Base-by-base conservation (phyloP, 305 asterid genomes). In the Stenogyne calaminthoides region DNA sequence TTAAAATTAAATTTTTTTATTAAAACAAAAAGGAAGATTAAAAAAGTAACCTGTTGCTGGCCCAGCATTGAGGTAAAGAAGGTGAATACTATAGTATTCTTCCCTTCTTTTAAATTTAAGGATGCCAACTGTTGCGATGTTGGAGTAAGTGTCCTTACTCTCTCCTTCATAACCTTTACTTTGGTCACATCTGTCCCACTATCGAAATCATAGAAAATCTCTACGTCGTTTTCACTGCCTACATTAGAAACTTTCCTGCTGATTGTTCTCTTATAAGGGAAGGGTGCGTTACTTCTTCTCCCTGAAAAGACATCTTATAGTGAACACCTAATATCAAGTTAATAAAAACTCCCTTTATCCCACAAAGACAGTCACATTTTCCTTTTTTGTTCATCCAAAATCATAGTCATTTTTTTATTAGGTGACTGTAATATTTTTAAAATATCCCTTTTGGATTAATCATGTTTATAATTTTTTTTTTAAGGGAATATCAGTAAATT, bases 61-160 rank as follows among this genome's bases (percentile, higher is more conserved):
- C 99, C 97, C 67, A 91, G 90, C 97, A 91, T 85, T 65, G 95
- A 69, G 2, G 99, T 94, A 59, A 95, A 86, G 89, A 91, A 94
- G 34, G 95, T 94, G 87, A 94, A 94, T 51, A 78, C 59, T 32
- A 94, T 82, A 14, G 76, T 64, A 81, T 94, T 94, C 82, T 79
- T 83, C 82, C 99, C 99, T 75, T 84, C 91, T 81, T 90, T 88
- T 69, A 94, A 79, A 76, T 90, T 82, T 80, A 94, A 86, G 74
- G 97, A 85, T 32, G 91, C 89, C 76, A 94, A 77, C 71, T 94
- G 93, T 70, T 92, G 90, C 74, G 98, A 84, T 44, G 92, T 88
- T 65, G 99, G 99, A 75, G 80, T 80, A 64, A 74, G 81, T 44
- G 79, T 80, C 80, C 76, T 85, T 64, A 84, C 73, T 61, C 77